Percentiles rank a stretch among this genome's conserved stretches.
Conservation (phyloP, 371 early-diverging fungal species). For the Mucor velutinosus region DNA sequence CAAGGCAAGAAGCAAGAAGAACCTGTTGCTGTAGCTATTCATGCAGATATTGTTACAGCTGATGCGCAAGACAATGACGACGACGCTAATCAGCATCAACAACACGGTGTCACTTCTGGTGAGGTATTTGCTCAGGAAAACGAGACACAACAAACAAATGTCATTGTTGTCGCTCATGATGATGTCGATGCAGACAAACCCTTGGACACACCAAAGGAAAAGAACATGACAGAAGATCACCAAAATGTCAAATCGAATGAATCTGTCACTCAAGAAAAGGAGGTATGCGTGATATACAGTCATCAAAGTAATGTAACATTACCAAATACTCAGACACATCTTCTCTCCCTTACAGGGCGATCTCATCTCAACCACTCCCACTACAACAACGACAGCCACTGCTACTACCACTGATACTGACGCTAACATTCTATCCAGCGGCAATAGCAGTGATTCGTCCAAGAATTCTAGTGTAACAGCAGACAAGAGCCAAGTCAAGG, state of each 20-base stretch:
- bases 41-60: neutral
- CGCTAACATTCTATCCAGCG: neutral
- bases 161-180: neutral
- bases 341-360: neutral
- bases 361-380: neutral
- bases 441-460: neutral
- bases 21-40: neutral
- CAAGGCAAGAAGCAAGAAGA: neutral
- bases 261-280: neutral
- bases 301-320: neutral
- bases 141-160: neutral
- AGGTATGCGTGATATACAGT: neutral
- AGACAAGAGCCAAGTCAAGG: neutral
- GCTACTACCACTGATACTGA: neutral
- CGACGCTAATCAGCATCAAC: neutral
- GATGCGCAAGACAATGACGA: neutral
- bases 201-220: neutral
- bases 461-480: conserved; percentile 7
- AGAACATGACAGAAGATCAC: neutral
- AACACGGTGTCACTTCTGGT: neutral
- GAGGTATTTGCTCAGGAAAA: neutral
- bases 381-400: neutral
- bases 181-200: neutral
- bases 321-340: neutral
- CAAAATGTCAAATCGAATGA: neutral